These are phyloP conservation scores for Peribolospora kevripleyi DNA, from an alignment of 768 basidiomycete genomes.

Conservation along the genomic window DNA sequence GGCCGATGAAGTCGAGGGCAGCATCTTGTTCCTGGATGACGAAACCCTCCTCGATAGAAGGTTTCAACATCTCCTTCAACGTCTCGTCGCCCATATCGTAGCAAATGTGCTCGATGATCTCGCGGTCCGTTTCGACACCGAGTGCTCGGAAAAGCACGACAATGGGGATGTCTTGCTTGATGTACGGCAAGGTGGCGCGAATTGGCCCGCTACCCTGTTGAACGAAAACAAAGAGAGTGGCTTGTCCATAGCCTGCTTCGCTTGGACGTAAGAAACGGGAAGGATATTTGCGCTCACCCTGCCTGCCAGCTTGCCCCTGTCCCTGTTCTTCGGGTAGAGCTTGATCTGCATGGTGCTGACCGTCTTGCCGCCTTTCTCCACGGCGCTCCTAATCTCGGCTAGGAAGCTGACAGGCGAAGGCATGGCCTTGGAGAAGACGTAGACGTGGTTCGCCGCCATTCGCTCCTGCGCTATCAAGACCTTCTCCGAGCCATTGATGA, in stretches of 20 bases:
- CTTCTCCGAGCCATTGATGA: conserved; percentile 98
- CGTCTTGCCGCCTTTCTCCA: conserved; percentile 94
- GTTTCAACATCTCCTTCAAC: conserved; percentile 93
- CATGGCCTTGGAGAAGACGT: conserved; percentile 93
- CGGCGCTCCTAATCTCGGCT: conserved; percentile 87
- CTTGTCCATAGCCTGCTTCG: background rate
- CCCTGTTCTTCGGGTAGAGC: conserved; percentile 21
- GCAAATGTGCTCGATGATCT: conserved; percentile 93
- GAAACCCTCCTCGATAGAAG: conserved; percentile 94
- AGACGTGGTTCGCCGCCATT: conserved; percentile 98
- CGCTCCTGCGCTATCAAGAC: conserved; percentile 99
- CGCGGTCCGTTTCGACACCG: conserved; percentile 88
- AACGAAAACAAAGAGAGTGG: too few species aligned
- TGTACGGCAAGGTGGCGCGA: conserved; percentile 92
- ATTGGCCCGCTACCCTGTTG: conserved; percentile 40
- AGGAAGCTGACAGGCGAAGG: conserved; percentile 88
- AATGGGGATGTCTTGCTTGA: conserved; percentile 92
- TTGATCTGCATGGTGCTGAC: conserved; percentile 95
- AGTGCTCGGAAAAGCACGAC: conserved; percentile 97
- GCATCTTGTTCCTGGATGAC: conserved; percentile 91
- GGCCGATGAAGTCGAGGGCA: conserved; percentile 92
- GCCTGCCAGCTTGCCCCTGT: background rate
- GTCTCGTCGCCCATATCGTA: conserved; percentile 91
- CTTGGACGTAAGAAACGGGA: background rate
- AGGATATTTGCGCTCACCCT: background rate